Evolutionary conservation across 306 rosid species (phyloP), one percentile per base, ranked within the genome.

Genomic region (Calophaca sinica): DNA sequence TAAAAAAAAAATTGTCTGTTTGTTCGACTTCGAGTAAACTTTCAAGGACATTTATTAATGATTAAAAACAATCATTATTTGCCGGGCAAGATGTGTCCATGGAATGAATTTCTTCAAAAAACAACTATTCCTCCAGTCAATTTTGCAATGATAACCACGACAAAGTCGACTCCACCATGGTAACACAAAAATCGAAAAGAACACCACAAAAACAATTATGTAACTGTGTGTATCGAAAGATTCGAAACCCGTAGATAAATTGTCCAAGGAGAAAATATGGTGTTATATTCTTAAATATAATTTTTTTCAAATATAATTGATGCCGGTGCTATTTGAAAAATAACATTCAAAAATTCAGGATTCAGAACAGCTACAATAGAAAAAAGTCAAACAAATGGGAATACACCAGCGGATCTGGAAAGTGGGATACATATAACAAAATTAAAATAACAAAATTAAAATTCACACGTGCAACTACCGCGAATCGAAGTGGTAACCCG

Each of bases 361-460:
- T 11, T 20, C 20, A 20, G 10, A 35, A 46, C 3, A n/a, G 28
- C 2, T 26, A 48, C 13, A 26, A 41, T 39, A 41, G 4, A 33
- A 5, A n/a, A 51, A 5, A 6, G 5, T 4, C 29, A 31, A 13
- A 60, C 20, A 60, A 31, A 10, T 15, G 57, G 41, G 26, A 26
- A 72, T 36, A 62, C 5, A 9, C 13, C 0, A 31, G 53, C 45
- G 1, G 14, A 36, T 48, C 75, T 39, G 58, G 48, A 31, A 68
- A 52, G 49, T n/a, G 11, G 9, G 11, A n/a, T 33, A 13, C 1
- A 7, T 9, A 38, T 2, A 5, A 35, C 11, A 39, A 41, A 10
- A 65, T 58, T 31, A 61, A 59, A 31, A 66, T 12, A 5, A 35
- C 11, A 39, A 41, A 10, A 65, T 58, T 31, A 61, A 59, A 31